These are phyloP conservation scores for Pseudogymnoascus destructans DNA, from an alignment of 2,329 filamentous ascomycete species.

Conservation along the genomic window DNA sequence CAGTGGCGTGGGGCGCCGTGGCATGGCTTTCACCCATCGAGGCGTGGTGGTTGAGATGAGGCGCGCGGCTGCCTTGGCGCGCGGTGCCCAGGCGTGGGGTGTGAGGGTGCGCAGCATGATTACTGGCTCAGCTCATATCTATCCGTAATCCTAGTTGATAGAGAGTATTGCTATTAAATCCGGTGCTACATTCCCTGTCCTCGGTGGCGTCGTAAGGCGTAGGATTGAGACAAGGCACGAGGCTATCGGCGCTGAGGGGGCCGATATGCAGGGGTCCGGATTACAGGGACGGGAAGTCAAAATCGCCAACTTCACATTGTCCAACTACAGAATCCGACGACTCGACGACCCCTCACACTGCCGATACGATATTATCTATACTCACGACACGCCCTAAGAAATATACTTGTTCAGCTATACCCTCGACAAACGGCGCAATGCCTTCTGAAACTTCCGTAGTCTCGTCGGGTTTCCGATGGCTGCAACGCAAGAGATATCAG, in stretches of 20 bases:
- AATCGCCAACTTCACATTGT: not conserved
- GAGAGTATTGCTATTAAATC: not conserved
- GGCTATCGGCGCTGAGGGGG: conserved; percentile 7
- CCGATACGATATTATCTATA: not conserved
- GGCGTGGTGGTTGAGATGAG: conserved; percentile 12
- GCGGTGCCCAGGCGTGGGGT: not conserved
- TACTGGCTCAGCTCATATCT: not conserved
- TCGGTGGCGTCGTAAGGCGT: not conserved
- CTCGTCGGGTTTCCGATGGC: conserved; percentile 51
- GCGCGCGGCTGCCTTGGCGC: not conserved
- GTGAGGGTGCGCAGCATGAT: not conserved
- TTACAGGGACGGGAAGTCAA: conserved; percentile 6
- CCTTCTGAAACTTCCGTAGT: conserved; percentile 1
- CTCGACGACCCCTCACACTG: not conserved
- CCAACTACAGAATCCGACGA: not conserved
- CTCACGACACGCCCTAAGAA: not conserved
- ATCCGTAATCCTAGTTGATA: not conserved
- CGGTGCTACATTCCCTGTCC: not conserved
- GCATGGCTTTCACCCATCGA: conserved; percentile 44
- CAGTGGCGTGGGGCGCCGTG: conserved; percentile 59
- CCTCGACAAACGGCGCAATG: not conserved
- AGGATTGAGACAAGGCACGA: not conserved
- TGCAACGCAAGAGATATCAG: conserved; percentile 91
- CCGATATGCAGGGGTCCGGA: not conserved
- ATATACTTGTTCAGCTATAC: not conserved